A percentile compares a stretch with the other conserved stretches of the same genome.
phyloP scores from a whole-genome alignment of 495 filamentous ascomycete species.

The Penicillium coffeae region DNA sequence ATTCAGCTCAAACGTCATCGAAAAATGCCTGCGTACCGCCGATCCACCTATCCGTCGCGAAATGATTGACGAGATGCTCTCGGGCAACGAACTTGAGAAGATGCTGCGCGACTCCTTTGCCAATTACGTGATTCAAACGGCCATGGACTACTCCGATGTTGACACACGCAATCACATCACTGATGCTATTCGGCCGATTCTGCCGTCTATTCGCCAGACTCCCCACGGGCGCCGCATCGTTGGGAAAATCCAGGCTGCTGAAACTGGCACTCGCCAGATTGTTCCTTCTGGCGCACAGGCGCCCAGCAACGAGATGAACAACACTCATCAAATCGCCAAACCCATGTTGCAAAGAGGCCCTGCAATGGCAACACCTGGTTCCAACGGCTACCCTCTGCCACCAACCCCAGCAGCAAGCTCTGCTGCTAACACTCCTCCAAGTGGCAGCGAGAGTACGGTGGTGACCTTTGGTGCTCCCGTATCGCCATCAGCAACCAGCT shows the following conservation, averaged over 20 bases:
- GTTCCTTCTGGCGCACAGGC: slow-evolving; percentile 34
- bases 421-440: slow-evolving; percentile 28
- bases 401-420: slow-evolving; percentile 28
- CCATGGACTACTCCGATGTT: slow-evolving; percentile 76
- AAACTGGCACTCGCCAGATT: slow-evolving; percentile 29
- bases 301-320: slow-evolving; percentile 36
- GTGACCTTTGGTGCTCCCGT: slow-evolving; percentile 26
- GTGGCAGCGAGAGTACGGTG: slow-evolving; percentile 25
- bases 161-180: slow-evolving; percentile 68
- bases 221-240: slow-evolving; percentile 92
- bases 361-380: slow-evolving; percentile 21
- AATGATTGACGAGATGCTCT: slow-evolving; percentile 79
- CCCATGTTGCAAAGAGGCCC: slow-evolving; percentile 30
- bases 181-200: slow-evolving; percentile 75
- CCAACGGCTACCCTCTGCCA: slow-evolving; percentile 25
- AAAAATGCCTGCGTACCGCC: slow-evolving; percentile 90
- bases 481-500: slow-evolving; percentile 24
- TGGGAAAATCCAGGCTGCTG: slow-evolving; percentile 64
- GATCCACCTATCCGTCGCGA: slow-evolving; percentile 63
- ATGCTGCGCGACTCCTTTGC: slow-evolving; percentile 87
- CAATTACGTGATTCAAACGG: slow-evolving; percentile 98
- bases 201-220: slow-evolving; percentile 77
- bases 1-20: slow-evolving; percentile 98
- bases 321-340: slow-evolving; percentile 29
- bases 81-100: slow-evolving; percentile 71